phyloP scores from a whole-genome alignment of 23 red algal species.

The Agarophyton chilense region DNA sequence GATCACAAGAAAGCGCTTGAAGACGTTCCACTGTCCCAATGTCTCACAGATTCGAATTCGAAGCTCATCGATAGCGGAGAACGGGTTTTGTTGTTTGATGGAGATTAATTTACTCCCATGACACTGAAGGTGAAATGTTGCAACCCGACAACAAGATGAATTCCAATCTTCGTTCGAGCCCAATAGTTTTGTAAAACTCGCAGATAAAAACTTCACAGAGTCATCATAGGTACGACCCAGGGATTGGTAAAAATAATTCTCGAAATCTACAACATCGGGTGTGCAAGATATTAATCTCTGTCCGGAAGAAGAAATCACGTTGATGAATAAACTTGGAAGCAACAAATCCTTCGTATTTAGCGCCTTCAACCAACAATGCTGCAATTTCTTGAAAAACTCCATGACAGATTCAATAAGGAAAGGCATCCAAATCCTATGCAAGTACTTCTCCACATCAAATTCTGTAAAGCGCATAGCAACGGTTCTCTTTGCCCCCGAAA shows the following conservation, averaged over 20 bases:
- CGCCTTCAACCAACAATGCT: conserved; percentile 5
- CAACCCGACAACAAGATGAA: background rate
- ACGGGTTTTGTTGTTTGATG: background rate
- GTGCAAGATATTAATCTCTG: background rate
- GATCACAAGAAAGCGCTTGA: background rate
- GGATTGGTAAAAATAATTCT: background rate
- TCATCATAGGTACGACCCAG: background rate
- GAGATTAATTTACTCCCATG: too few relatives aligned
- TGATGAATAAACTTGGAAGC: background rate
- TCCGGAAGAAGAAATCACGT: conserved; percentile 3
- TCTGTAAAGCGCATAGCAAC: background rate
- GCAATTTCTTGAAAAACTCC: background rate
- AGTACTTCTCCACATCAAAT: background rate
- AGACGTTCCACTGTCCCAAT: conserved; percentile 15
- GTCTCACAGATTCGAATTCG: conserved; percentile 4
- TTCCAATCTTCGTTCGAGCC: background rate
- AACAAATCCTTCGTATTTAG: background rate
- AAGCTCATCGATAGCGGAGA: background rate
- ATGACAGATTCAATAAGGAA: background rate
- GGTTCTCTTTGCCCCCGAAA: background rate
- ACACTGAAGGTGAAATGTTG: background rate
- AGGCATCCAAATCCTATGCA: background rate
- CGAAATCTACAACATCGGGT: background rate
- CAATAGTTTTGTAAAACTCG: background rate
- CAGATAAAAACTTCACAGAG: background rate